Evolutionary conservation across 805 yeast genomes (phyloP).

Genomic region (Cyberlindnera maritima): DNA sequence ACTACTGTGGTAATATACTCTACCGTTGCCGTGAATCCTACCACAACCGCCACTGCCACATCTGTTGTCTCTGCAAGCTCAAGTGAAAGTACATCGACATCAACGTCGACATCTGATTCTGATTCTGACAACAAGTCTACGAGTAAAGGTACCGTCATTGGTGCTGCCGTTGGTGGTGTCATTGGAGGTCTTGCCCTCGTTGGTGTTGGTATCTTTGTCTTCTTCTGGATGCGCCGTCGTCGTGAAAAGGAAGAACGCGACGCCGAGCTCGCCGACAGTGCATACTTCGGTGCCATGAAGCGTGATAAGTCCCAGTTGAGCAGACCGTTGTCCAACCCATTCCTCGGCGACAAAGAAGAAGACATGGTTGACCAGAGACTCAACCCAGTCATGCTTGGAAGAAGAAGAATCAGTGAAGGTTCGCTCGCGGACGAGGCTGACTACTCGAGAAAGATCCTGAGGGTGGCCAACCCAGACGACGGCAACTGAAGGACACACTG

Average conservation of each 20-base stretch:
- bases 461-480: constrained; percentile 87
- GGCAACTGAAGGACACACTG: not conserved
- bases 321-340: constrained; percentile 45
- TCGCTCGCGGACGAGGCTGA: constrained; percentile 84
- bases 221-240: constrained; percentile 39
- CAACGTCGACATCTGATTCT: constrained; percentile 17
- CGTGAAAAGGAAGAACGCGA: constrained; percentile 34
- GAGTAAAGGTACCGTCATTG: constrained; percentile 33
- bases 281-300: constrained; percentile 55
- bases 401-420: constrained; percentile 82
- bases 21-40: constrained; percentile 19
- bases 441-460: constrained; percentile 73
- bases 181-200: constrained; percentile 54
- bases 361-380: constrained; percentile 58
- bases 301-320: constrained; percentile 36
- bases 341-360: constrained; percentile 62
- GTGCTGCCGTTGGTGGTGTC: constrained; percentile 64
- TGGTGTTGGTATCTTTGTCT: constrained; percentile 37
- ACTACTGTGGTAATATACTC: constrained; percentile 23
- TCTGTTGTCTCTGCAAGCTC: constrained; percentile 15
- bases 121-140: constrained; percentile 2
- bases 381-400: constrained; percentile 76
- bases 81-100: constrained; percentile 26
- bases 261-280: constrained; percentile 52
- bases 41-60: constrained; percentile 15